phyloP scores from a whole-genome alignment of 495 filamentous ascomycete genomes.

The Lepraria neglecta region DNA sequence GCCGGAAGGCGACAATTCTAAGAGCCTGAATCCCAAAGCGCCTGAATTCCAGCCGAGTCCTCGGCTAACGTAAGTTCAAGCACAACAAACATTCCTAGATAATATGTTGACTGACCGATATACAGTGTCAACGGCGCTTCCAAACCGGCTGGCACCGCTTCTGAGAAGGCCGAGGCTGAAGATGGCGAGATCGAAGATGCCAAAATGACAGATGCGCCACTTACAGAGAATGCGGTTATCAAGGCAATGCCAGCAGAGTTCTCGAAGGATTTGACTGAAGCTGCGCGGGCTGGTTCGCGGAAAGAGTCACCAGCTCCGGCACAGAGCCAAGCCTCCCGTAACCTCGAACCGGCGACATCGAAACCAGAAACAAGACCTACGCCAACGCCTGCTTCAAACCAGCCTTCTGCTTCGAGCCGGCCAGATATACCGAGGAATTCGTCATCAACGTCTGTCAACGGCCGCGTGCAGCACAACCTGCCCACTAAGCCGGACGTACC shows the following conservation, averaged over 20 bases:
- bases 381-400: conserved; percentile 2
- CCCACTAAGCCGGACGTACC: conserved; percentile 27
- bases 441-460: conserved; percentile 17
- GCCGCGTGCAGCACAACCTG: conserved; percentile 21
- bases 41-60: conserved; percentile 42
- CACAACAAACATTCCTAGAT: conserved; percentile 25
- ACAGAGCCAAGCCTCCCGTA: background rate
- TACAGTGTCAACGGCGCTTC: conserved; percentile 33
- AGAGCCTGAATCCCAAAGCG: conserved; percentile 43
- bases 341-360: conserved; percentile 7
- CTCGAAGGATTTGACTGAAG: background rate
- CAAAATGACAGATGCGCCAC: conserved; percentile 41
- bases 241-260: background rate
- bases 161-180: conserved; percentile 54
- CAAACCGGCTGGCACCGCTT: conserved; percentile 30
- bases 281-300: background rate
- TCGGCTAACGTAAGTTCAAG: conserved; percentile 38
- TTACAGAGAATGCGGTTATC: conserved; percentile 12
- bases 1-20: conserved; percentile 35
- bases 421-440: conserved; percentile 20
- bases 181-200: conserved; percentile 74
- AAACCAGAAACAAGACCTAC: conserved; percentile 5
- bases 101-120: conserved; percentile 33
- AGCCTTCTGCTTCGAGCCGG: conserved; percentile 14
- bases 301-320: conserved; percentile 11